Percentiles rank a stretch among this genome's conserved stretches.
Conservation (phyloP, 2,329 filamentous ascomycete genomes). For the Fusarium sp. region DNA sequence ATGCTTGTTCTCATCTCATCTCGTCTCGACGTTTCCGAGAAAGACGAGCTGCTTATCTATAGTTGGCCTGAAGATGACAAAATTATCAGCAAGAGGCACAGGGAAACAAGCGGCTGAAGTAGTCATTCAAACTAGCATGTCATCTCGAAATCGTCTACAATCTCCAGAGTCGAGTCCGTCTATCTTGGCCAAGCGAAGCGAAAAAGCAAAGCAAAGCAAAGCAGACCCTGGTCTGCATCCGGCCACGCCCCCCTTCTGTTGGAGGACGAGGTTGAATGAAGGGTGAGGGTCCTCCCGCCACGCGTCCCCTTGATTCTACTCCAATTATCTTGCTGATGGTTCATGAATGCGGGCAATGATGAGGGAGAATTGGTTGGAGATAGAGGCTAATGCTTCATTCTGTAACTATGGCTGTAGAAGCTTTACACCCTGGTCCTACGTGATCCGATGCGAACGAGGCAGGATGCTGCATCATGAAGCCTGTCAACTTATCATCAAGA, state of each 20-base stretch:
- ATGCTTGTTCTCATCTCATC: slow-evolving; percentile 22
- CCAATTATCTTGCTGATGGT: slow-evolving; percentile 22
- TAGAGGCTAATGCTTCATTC: slow-evolving; percentile 21
- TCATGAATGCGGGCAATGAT: slow-evolving; percentile 11
- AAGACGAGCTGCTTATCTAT: neutral
- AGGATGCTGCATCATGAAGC: neutral
- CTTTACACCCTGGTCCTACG: slow-evolving; percentile 7
- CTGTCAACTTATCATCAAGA: slow-evolving; percentile 9
- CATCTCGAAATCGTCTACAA: slow-evolving; percentile 13
- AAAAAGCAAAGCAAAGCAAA: slow-evolving; percentile 2
- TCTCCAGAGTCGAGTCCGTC: slow-evolving; percentile 12
- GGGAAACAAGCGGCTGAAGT: neutral
- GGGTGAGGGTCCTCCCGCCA: slow-evolving; percentile 41
- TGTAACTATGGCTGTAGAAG: slow-evolving; percentile 30
- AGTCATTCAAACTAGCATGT: neutral
- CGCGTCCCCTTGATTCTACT: slow-evolving; percentile 40
- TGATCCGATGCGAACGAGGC: slow-evolving; percentile 1
- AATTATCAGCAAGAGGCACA: neutral
- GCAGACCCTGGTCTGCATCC: slow-evolving; percentile 10
- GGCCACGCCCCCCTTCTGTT: slow-evolving; percentile 28
- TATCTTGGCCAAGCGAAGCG: slow-evolving; percentile 11
- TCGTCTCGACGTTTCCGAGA: slow-evolving; percentile 27
- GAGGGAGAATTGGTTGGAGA: slow-evolving; percentile 22
- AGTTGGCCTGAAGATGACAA: neutral
- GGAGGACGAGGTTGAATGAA: slow-evolving; percentile 14